A percentile compares a stretch with the other conserved stretches of the same genome.
These are phyloP conservation scores for Hypoxylon cercidicola DNA, from an alignment of 495 filamentous ascomycete genomes.

Conservation along the genomic window DNA sequence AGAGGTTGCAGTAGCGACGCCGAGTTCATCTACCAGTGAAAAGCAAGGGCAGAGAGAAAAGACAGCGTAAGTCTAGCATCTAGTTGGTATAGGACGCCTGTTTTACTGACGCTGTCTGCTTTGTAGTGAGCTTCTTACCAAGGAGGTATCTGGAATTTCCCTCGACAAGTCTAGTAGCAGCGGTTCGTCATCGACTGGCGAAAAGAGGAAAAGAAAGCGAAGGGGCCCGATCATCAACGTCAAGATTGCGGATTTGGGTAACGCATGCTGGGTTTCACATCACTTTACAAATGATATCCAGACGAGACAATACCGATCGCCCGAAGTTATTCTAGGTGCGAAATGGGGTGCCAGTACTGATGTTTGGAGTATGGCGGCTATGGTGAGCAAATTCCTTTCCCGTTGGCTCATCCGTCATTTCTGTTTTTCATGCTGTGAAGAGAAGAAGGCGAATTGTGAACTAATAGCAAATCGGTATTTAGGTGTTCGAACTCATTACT, in stretches of 20 bases:
- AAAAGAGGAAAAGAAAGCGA: conserved; percentile 64
- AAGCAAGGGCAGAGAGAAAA: conserved; percentile 90
- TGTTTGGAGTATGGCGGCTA: conserved; percentile 99
- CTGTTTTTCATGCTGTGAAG: not conserved
- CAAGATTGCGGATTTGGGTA: conserved; percentile 98
- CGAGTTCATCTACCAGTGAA: conserved; percentile 54
- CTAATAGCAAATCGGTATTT: conserved; percentile 16
- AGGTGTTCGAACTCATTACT: conserved; percentile 98
- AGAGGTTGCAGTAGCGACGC: conserved; percentile 21
- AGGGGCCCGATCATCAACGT: conserved; percentile 85
- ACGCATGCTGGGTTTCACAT: conserved; percentile 98
- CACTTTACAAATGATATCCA: conserved; percentile 99
- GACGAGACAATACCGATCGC: conserved; percentile 95
- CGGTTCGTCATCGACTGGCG: conserved; percentile 50
- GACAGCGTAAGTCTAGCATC: conserved; percentile 80
- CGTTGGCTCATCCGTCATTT: too few species aligned
- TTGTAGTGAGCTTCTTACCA: conserved; percentile 83
- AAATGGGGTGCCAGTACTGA: conserved; percentile 99
- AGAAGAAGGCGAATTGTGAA: not conserved
- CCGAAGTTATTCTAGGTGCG: conserved; percentile 94
- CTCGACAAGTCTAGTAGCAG: conserved; percentile 78
- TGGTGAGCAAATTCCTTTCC: conserved; percentile 68
- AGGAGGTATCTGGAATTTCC: conserved; percentile 94
- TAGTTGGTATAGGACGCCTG: not conserved
- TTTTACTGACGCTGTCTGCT: conserved; percentile 21